Evolutionary conservation across 371 early-diverging fungal species (phyloP).

Genomic region (Apophysomyces trapeziformis): DNA sequence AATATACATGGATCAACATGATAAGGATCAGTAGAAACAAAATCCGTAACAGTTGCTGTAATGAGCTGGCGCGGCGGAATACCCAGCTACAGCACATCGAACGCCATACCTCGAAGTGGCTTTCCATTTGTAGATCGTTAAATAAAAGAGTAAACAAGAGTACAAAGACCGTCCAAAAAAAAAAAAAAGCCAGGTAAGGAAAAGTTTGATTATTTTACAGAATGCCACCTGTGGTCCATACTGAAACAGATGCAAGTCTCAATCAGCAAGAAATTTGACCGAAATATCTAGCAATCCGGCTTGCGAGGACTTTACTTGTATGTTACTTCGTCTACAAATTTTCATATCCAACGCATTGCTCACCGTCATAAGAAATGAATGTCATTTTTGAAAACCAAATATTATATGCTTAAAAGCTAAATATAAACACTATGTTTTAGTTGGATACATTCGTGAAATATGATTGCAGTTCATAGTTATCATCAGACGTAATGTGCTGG

Average conservation of each 20-base stretch:
- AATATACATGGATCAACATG: background rate
- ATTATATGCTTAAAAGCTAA: no score
- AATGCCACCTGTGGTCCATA: constrained; percentile 12
- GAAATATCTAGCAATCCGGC: no score
- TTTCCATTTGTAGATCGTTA: background rate
- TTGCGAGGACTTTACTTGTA: no score
- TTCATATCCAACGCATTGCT: no score
- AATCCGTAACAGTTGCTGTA: constrained; percentile 14
- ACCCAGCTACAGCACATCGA: constrained; percentile 15
- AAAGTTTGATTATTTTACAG: constrained; percentile 14
- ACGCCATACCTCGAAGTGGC: background rate
- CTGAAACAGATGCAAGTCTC: constrained; percentile 1
- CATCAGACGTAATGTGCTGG: no score
- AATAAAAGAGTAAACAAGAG: background rate
- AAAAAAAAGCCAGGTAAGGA: background rate
- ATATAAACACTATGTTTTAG: no score
- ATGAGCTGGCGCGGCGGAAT: constrained; percentile 12
- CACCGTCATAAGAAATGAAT: no score
- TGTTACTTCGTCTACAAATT: no score
- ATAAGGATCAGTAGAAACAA: constrained; percentile 9
- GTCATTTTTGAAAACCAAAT: no score
- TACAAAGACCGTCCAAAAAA: constrained; percentile 6
- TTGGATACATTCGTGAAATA: no score
- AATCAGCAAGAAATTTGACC: no score
- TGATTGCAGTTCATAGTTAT: no score